These are phyloP conservation scores for Magnolia sinica DNA, from an alignment of 164 flowering plant genomes.

Conservation along the genomic window DNA sequence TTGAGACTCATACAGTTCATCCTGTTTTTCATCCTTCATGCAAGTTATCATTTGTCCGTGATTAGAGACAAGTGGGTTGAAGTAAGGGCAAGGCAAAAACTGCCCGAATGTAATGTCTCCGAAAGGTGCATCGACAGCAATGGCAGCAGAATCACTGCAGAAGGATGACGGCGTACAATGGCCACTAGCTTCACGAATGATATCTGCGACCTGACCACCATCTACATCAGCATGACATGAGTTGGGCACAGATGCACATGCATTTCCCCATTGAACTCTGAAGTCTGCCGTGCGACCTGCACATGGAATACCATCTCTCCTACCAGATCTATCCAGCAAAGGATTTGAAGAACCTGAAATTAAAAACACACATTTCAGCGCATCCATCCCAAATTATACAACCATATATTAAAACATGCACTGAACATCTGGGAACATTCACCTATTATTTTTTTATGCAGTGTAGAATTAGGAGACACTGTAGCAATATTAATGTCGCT, in stretches of 20 bases:
- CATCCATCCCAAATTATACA: conserved; percentile 2
- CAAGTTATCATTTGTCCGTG: conserved; percentile 4
- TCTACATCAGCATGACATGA: conserved; percentile 18
- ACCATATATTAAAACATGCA: background rate
- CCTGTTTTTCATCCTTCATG: conserved; percentile 20
- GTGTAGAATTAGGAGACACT: background rate
- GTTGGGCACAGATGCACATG: conserved; percentile 17
- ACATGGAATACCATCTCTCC: conserved; percentile 1
- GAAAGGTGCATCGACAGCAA: conserved; percentile 16
- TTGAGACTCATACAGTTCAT: conserved; percentile 12
- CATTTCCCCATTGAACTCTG: conserved; percentile 23
- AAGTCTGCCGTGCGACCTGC: conserved; percentile 19
- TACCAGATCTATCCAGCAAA: conserved; percentile 13
- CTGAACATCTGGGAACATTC: background rate
- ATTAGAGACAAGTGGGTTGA: conserved; percentile 11
- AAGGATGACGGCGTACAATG: conserved; percentile 9
- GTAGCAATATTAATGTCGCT: background rate
- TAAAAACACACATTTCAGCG: conserved; percentile 11
- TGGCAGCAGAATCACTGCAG: conserved; percentile 12
- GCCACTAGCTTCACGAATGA: conserved; percentile 16
- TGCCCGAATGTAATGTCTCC: conserved; percentile 7
- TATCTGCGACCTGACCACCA: conserved; percentile 22
- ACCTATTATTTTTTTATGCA: background rate
- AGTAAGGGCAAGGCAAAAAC: background rate
- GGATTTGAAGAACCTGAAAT: conserved; percentile 30